phyloP scores from a whole-genome alignment of 176 grass and related monocot species.

The bread wheat (Triticum aestivum) region DNA sequence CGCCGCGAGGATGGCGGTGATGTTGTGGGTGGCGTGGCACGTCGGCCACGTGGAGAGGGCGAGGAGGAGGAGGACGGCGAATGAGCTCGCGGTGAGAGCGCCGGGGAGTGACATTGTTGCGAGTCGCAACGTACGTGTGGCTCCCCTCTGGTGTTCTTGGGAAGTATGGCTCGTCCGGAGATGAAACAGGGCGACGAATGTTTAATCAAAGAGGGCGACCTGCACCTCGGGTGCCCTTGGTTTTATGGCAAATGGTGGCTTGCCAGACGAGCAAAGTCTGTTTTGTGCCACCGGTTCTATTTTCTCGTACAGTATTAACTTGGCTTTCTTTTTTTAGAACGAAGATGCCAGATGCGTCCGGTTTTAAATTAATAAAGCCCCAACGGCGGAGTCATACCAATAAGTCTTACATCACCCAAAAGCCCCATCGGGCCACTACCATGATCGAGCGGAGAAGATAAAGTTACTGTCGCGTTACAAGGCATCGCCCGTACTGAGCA shows the following conservation, averaged over 20 bases:
- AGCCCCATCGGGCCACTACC: too few species aligned
- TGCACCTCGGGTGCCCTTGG: not conserved
- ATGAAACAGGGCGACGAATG: slow-evolving; percentile 16
- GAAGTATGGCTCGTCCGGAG: not conserved
- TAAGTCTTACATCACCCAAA: too few species aligned
- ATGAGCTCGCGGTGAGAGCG: not conserved
- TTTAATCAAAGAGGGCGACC: not conserved
- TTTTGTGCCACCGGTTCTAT: not conserved
- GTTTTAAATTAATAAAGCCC: too few species aligned
- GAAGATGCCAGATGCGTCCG: too few species aligned
- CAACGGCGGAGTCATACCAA: too few species aligned
- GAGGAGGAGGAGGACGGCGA: not conserved
- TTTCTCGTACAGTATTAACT: not conserved
- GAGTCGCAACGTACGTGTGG: not conserved
- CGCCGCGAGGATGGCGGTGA: slow-evolving; percentile 63
- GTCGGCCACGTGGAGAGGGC: not conserved
- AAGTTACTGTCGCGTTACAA: too few species aligned
- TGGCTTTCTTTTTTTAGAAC: not conserved
- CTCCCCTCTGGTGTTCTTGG: not conserved
- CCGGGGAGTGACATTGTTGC: slow-evolving; percentile 21
- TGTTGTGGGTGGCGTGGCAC: slow-evolving; percentile 43
- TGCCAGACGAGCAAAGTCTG: not conserved
- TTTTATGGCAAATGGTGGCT: slow-evolving; percentile 29
- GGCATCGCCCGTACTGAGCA: too few species aligned
- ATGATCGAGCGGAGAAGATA: too few species aligned